phyloP scores from a whole-genome alignment of 495 filamentous ascomycete species.

The Penicillium diatomitis region DNA sequence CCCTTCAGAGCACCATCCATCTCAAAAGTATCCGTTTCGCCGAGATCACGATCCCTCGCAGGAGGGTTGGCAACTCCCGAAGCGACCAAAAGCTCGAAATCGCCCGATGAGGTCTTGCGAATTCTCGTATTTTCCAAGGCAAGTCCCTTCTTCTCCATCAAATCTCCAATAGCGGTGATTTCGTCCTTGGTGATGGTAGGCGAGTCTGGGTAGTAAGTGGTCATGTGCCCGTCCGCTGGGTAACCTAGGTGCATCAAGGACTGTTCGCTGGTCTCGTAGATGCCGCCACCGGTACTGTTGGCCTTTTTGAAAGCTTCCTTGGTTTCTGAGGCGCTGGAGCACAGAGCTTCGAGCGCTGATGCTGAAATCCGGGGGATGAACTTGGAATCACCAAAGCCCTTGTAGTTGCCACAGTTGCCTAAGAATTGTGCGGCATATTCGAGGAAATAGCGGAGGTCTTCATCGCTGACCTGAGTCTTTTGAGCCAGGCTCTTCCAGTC shows the following conservation, averaged over 20 bases:
- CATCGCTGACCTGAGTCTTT: conserved; percentile 59
- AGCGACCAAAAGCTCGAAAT: conserved; percentile 78
- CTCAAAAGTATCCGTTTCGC: conserved; percentile 55
- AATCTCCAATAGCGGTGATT: conserved; percentile 60
- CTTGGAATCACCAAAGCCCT: conserved; percentile 90
- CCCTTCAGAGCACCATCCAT: conserved; percentile 54
- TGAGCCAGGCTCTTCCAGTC: conserved; percentile 67
- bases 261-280: conserved; percentile 59
- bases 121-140: conserved; percentile 84
- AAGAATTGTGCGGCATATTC: conserved; percentile 85
- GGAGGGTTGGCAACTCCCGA: conserved; percentile 55
- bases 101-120: conserved; percentile 58
- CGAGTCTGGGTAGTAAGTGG: conserved; percentile 87
- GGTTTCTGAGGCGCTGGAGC: conserved; percentile 49
- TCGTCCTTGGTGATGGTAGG: conserved; percentile 78
- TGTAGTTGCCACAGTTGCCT: conserved; percentile 91
- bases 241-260: conserved; percentile 80
- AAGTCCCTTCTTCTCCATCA: conserved; percentile 65
- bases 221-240: conserved; percentile 71
- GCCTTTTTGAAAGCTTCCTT: conserved; percentile 55
- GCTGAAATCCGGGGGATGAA: conserved; percentile 74
- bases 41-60: conserved; percentile 55
- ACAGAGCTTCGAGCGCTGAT: conserved; percentile 61
- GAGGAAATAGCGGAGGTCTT: conserved; percentile 66
- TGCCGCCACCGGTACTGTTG: conserved; percentile 46